Evolutionary conservation across 139 green algal species (phyloP), one percentile per base, ranked within the genome.

Genomic region (Chlorella sorokiniana): DNA sequence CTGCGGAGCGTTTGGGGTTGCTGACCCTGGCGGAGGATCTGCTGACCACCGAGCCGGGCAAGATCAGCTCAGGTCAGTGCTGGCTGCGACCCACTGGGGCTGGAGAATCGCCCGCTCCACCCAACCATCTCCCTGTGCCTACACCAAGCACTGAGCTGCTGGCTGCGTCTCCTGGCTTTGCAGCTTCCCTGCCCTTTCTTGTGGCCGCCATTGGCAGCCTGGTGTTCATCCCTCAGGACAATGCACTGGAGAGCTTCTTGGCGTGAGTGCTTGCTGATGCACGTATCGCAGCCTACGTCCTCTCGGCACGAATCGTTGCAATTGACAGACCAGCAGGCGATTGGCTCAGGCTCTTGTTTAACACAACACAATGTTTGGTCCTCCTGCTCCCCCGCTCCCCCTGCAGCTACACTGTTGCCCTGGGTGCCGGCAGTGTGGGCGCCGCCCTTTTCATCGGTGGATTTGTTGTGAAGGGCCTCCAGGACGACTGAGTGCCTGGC

Each of bases 1-100:
- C 86, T 3, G 89, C 89, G 29, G 89, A 93, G 84, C 81, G 76
- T 25, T 78, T 93, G 61, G 89, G 89, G 20, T 61, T 93, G 41
- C 81, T 93, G 9, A 76, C 56, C 6, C 74, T 84, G n/a, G 63
- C 84, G 3, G 89, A 93, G 69, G 67, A 85, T 22, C 22, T 88
- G 64, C 86, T 92, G 42, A 78, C 83, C 9, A 68, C 82, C 6
- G 85, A 92, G 48, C 89, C 88, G 5, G 88, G 75, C 42, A 84
- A 81, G 41, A 85, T 93, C 70, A 81, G 84, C 52, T 86, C 84
- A 9, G 59, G 73, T 79, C 29, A 22, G 71, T 59, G 48, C 16
- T 59, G 48, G 48, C 48, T 59, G 11, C 16, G 48, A 16, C 14
- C 48, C 14, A 59, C 11, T 59, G 14, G 48, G 48, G 16, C 48